Percentiles rank a stretch among this genome's conserved stretches.
These are phyloP conservation scores for Tinospora cordifolia DNA, from an alignment of 164 flowering plant genomes.

Conservation along the genomic window DNA sequence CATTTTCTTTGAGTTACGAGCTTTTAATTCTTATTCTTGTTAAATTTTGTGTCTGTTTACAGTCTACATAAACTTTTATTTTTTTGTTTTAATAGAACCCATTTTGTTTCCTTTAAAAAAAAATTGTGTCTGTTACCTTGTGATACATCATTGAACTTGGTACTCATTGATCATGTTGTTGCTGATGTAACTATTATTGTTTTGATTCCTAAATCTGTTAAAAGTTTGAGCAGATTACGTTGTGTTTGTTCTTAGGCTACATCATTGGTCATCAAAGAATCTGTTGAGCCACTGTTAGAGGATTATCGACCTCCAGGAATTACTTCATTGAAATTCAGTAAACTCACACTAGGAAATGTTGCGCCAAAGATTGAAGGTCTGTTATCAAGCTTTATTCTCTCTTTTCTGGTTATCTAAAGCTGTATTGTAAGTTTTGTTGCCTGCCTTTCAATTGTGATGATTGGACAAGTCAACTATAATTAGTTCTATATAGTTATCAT, in stretches of 20 bases:
- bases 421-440: neutral
- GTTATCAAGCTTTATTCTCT: neutral
- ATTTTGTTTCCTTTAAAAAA: no score
- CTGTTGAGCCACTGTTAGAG: conserved; percentile 94
- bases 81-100: no score
- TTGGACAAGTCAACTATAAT: neutral
- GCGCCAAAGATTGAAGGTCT: conserved; percentile 95
- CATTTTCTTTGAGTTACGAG: neutral
- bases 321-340: conserved; percentile 84
- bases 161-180: conserved; percentile 2
- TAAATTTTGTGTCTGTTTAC: no score
- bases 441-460: neutral
- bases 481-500: neutral
- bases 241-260: conserved; percentile 60
- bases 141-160: neutral
- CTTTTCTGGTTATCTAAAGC: neutral
- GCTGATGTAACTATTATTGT: neutral
- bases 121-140: no score
- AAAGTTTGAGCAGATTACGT: neutral
- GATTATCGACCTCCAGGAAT: conserved; percentile 91
- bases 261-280: conserved; percentile 65
- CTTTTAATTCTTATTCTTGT: neutral
- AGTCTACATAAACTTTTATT: no score
- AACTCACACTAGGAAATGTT: conserved; percentile 81
- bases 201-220: neutral